These are phyloP conservation scores for Sonneratia alba DNA, from an alignment of 345 rosid species.

Conservation along the genomic window DNA sequence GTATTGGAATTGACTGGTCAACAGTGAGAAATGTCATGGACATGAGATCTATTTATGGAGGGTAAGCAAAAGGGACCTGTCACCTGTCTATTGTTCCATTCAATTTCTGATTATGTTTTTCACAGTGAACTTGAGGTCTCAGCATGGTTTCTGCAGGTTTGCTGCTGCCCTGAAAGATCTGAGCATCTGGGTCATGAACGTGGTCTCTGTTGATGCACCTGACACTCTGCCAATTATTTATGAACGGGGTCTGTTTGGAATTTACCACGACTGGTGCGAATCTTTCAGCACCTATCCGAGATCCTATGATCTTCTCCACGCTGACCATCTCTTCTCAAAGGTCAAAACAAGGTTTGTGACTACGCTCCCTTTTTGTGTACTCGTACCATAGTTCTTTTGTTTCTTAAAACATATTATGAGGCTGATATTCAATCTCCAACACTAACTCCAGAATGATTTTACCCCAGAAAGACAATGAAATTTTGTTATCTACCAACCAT, in stretches of 20 bases:
- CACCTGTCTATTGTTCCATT: not conserved
- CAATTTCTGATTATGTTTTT: not conserved
- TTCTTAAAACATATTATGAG: too few species aligned
- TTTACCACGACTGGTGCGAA: constrained; percentile 96
- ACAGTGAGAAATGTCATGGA: constrained; percentile 87
- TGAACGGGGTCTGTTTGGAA: constrained; percentile 87
- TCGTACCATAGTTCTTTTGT: too few species aligned
- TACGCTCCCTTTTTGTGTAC: not conserved
- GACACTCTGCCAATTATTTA: constrained; percentile 89
- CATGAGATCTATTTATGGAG: constrained; percentile 94
- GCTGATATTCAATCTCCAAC: too few species aligned
- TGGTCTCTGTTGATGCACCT: constrained; percentile 70
- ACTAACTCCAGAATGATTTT: too few species aligned
- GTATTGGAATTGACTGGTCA: constrained; percentile 83
- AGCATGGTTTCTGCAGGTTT: constrained; percentile 39
- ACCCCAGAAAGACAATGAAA: too few species aligned
- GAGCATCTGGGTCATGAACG: constrained; percentile 93
- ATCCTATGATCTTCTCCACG: constrained; percentile 90
- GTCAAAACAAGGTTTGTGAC: constrained; percentile 52
- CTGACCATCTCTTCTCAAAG: constrained; percentile 90
- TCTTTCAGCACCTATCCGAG: constrained; percentile 97
- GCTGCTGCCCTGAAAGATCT: constrained; percentile 83
- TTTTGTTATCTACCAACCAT: too few species aligned
- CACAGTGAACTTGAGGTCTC: constrained; percentile 6
- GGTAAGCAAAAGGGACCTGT: constrained; percentile 35